Evolutionary conservation across 2,329 filamentous ascomycete species (phyloP).

Genomic region (Alternaria dauci): DNA sequence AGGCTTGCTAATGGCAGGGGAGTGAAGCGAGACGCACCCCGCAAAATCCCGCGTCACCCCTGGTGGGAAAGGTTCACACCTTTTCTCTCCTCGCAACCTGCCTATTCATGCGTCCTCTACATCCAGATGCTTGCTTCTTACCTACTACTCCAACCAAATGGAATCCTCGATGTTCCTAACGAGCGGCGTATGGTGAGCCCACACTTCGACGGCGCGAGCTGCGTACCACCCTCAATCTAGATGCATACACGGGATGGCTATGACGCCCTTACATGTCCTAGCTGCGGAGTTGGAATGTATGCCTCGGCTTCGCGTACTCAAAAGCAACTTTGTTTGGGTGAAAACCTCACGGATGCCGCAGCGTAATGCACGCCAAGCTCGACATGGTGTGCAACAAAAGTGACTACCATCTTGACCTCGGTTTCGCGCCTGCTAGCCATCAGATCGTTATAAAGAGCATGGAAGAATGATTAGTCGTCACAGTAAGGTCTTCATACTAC

Average conservation of each 20-base stretch:
- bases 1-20: not conserved
- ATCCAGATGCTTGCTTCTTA: not conserved
- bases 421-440: not conserved
- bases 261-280: not conserved
- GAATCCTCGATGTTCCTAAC: not conserved
- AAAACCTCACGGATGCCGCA: not conserved
- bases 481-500: not conserved
- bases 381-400: not conserved
- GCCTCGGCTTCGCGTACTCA: slow-evolving; percentile 1
- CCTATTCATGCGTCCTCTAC: not conserved
- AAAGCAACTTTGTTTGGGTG: not conserved
- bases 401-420: not conserved
- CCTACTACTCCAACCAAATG: not conserved
- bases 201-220: not conserved
- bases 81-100: not conserved
- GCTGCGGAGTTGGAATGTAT: not conserved
- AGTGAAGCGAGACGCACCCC: slow-evolving; percentile 1
- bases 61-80: not conserved
- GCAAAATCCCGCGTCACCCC: not conserved
- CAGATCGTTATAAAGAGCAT: not conserved
- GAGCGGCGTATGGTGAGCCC: not conserved
- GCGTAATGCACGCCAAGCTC: not conserved
- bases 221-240: not conserved
- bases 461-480: not conserved
- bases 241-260: slow-evolving; percentile 1